These are phyloP conservation scores for Linnemannia elongata DNA, from an alignment of 192 early-diverging fungal species.

Conservation along the genomic window DNA sequence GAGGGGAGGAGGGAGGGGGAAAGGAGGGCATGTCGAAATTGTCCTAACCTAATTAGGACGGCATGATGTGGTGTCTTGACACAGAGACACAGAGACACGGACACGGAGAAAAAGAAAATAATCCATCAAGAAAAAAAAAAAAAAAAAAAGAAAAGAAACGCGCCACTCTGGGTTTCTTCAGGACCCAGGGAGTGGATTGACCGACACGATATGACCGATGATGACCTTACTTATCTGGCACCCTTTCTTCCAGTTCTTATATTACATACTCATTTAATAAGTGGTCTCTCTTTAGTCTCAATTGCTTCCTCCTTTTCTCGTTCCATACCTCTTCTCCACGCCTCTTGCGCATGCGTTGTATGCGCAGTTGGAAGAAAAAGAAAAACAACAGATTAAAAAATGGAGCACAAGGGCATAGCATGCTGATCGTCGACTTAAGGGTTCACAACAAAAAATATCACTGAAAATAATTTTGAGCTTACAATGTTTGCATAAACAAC, in stretches of 20 bases:
- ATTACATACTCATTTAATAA: too few relatives aligned
- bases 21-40: not conserved
- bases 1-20: too few relatives aligned
- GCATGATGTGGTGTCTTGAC: not conserved
- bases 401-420: not conserved
- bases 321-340: not conserved
- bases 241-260: too few relatives aligned
- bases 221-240: too few relatives aligned
- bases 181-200: not conserved
- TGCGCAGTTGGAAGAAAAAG: not conserved
- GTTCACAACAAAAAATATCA: not conserved
- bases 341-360: not conserved
- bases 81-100: not conserved
- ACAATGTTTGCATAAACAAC: not conserved
- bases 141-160: not conserved
- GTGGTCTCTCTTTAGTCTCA: not conserved
- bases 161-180: not conserved
- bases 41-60: not conserved
- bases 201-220: not conserved
- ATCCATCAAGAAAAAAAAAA: not conserved
- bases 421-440: not conserved
- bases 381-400: not conserved
- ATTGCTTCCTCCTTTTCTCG: not conserved
- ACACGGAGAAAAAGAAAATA: not conserved
- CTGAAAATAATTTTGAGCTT: not conserved